Evolutionary conservation across 2,329 filamentous ascomycete species (phyloP).

Genomic region (Diaporthe destruens): DNA sequence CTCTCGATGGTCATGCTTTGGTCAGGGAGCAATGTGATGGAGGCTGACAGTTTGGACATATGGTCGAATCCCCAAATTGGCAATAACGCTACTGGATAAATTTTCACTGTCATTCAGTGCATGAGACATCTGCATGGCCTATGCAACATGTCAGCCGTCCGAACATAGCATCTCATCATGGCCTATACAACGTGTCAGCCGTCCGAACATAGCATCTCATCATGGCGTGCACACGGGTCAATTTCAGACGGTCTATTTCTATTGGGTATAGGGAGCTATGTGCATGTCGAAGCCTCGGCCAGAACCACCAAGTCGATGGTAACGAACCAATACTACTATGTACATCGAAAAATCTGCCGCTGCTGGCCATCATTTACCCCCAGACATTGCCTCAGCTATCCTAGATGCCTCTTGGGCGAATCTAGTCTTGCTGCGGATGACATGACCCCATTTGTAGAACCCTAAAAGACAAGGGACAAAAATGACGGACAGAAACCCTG

Average conservation of each 20-base stretch:
- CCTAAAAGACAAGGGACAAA: slow-evolving; percentile 85
- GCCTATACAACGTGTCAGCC: background rate
- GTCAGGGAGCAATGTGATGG: background rate
- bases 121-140: background rate
- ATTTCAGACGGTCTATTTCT: background rate
- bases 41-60: no score
- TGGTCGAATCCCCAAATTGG: background rate
- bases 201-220: background rate
- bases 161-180: background rate
- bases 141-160: background rate
- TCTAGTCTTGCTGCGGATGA: slow-evolving; percentile 65
- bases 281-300: background rate
- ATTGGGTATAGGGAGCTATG: background rate
- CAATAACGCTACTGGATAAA: background rate
- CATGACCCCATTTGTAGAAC: slow-evolving; percentile 75
- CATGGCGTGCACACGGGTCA: no score
- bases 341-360: background rate
- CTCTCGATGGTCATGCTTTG: slow-evolving; percentile 36
- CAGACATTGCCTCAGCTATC: slow-evolving; percentile 40
- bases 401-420: slow-evolving; percentile 46
- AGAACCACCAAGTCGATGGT: background rate
- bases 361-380: slow-evolving; percentile 28
- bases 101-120: background rate
- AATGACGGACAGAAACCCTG: slow-evolving; percentile 78
- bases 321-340: background rate